Percentiles rank a stretch among this genome's conserved stretches.
phyloP scores from a whole-genome alignment of 2,329 filamentous ascomycete genomes.

The Pseudogymnoascus pannorum region DNA sequence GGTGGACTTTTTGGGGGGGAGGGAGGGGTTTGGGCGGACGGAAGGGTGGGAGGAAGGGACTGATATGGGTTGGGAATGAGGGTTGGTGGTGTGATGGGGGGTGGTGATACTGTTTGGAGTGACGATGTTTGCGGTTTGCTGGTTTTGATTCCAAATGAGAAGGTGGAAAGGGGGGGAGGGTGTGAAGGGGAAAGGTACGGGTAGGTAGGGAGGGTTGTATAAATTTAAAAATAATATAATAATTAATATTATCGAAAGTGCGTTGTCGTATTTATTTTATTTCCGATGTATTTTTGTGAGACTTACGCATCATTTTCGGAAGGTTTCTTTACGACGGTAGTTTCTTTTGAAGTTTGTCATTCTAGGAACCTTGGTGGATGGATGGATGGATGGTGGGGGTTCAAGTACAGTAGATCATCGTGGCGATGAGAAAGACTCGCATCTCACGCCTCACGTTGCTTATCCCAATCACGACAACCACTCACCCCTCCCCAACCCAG shows the following conservation, averaged over 20 bases:
- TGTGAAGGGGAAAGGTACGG: no score
- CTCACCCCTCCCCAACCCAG: not conserved
- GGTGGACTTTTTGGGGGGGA: no score
- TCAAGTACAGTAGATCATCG: not conserved
- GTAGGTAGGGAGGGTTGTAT: no score
- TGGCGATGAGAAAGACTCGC: not conserved
- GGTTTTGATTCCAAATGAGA: not conserved
- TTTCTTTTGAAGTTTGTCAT: not conserved
- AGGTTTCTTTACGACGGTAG: not conserved
- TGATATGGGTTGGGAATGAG: not conserved
- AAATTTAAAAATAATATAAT: not conserved
- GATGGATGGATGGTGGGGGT: not conserved
- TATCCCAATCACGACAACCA: not conserved
- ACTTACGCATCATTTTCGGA: not conserved
- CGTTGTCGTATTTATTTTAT: not conserved
- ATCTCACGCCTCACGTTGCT: not conserved
- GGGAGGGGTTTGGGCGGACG: not conserved
- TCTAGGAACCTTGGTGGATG: not conserved
- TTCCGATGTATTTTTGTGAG: not conserved
- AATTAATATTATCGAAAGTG: not conserved
- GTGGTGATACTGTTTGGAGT: not conserved
- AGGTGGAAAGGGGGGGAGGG: not conserved
- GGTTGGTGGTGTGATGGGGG: not conserved
- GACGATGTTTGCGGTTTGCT: not conserved
- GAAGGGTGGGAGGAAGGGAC: not conserved